phyloP scores from a whole-genome alignment of 2,329 filamentous ascomycete genomes.

The Zasmidium cellare region DNA sequence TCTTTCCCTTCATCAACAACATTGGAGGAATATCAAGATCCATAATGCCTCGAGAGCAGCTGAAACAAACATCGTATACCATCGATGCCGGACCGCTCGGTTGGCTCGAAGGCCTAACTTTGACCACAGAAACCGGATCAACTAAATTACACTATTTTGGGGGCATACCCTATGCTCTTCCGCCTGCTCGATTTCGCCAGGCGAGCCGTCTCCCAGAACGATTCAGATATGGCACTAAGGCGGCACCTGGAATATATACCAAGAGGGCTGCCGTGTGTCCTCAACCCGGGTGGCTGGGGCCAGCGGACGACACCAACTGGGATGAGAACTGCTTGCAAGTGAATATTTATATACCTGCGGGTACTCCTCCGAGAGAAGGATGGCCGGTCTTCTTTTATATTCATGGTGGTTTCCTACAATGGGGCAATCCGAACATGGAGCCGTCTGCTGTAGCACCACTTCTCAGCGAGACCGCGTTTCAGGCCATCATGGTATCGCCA shows the following conservation, averaged over 20 bases:
- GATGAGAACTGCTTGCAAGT: conserved; percentile 58
- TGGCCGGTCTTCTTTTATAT: conserved; percentile 62
- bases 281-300: conserved; percentile 41
- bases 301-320: conserved; percentile 34
- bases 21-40: not conserved
- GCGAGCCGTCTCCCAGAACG: conserved; percentile 49
- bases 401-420: conserved; percentile 59
- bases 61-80: conserved; percentile 29
- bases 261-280: conserved; percentile 50
- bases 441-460: conserved; percentile 46
- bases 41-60: conserved; percentile 17
- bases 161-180: conserved; percentile 57
- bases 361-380: conserved; percentile 44
- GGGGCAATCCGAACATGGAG: conserved; percentile 50
- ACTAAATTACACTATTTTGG: conserved; percentile 52
- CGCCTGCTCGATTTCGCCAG: conserved; percentile 52
- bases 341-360: conserved; percentile 57
- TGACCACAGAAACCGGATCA: conserved; percentile 31
- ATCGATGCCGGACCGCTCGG: conserved; percentile 47
- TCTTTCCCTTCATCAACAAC: not conserved
- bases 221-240: conserved; percentile 53
- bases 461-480: conserved; percentile 50
- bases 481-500: conserved; percentile 55
- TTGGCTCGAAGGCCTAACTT: conserved; percentile 51
- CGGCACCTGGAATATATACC: conserved; percentile 48